Percentiles rank a stretch among this genome's conserved stretches.
phyloP scores from a whole-genome alignment of 1,284 basidiomycete species.

The Tilletia indica region DNA sequence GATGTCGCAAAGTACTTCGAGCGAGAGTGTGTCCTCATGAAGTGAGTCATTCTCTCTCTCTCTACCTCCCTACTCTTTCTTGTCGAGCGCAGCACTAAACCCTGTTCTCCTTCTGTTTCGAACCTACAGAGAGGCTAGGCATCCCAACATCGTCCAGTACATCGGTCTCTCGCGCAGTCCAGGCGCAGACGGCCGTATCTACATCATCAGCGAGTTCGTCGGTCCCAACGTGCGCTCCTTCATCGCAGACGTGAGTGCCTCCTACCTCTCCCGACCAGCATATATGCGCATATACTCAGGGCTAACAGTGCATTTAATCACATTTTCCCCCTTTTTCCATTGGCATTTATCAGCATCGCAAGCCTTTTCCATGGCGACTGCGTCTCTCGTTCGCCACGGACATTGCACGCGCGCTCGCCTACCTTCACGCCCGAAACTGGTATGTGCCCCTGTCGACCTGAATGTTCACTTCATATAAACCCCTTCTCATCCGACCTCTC shows the following conservation, averaged over 20 bases:
- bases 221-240: constrained; percentile 45
- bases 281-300: neutral
- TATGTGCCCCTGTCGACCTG: neutral
- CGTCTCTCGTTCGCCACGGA: constrained; percentile 91
- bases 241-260: constrained; percentile 37
- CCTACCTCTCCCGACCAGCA: neutral
- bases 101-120: constrained; percentile 11
- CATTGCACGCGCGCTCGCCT: constrained; percentile 88
- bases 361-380: constrained; percentile 57
- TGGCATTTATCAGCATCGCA: constrained; percentile 22
- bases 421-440: constrained; percentile 82
- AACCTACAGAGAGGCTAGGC: constrained; percentile 68
- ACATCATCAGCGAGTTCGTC: constrained; percentile 53
- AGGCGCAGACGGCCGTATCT: constrained; percentile 68
- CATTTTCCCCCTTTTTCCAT: neutral
- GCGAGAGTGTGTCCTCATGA: constrained; percentile 94
- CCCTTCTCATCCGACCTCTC: constrained; percentile 57
- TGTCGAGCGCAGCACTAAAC: neutral
- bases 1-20: constrained; percentile 95
- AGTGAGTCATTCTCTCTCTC: constrained; percentile 55
- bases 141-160: constrained; percentile 91
- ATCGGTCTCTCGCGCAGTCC: constrained; percentile 87
- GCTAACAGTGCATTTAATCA: neutral
- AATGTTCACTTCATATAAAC: constrained; percentile 53
- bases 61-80: constrained; percentile 25